Conservation (phyloP, 2,329 filamentous ascomycete genomes). For the Nemania sp. region DNA sequence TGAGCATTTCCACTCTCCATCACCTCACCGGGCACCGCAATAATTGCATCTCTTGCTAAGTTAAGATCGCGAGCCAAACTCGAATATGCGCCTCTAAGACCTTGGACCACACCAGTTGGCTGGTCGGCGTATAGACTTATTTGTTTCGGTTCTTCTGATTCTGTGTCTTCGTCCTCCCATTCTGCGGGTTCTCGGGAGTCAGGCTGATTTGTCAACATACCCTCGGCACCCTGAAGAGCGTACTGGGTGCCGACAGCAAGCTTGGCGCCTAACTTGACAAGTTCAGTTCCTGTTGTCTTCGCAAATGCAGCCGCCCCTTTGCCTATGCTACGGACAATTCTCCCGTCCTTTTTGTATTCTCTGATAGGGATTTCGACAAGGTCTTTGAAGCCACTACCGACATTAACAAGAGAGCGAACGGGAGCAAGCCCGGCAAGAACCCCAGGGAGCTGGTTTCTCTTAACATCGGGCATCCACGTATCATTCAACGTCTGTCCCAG, state of each 20-base stretch:
- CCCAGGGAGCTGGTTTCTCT: constrained; percentile 85
- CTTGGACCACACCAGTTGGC: constrained; percentile 87
- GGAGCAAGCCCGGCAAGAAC: constrained; percentile 90
- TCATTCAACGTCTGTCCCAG: constrained; percentile 92
- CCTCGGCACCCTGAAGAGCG: constrained; percentile 90
- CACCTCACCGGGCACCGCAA: constrained; percentile 91
- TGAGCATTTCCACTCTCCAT: constrained; percentile 86
- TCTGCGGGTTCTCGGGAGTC: constrained; percentile 54
- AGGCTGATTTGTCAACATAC: constrained; percentile 69
- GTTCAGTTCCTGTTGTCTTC: constrained; percentile 90
- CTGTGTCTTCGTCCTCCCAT: constrained; percentile 70
- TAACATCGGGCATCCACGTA: constrained; percentile 96
- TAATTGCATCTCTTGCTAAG: constrained; percentile 88
- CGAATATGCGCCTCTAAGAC: constrained; percentile 83
- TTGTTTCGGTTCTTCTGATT: constrained; percentile 78
- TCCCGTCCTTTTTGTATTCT: constrained; percentile 94
- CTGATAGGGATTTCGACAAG: constrained; percentile 89
- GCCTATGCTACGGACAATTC: constrained; percentile 89
- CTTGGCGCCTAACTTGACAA: constrained; percentile 95
- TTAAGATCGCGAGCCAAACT: constrained; percentile 90
- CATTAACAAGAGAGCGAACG: constrained; percentile 90
- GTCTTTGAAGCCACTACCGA: constrained; percentile 87
- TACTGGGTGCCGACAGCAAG: constrained; percentile 94
- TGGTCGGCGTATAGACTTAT: constrained; percentile 95
- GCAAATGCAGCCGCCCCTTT: constrained; percentile 93